Conservation (phyloP, 2,329 filamentous ascomycete species). For the Fusarium sp. region DNA sequence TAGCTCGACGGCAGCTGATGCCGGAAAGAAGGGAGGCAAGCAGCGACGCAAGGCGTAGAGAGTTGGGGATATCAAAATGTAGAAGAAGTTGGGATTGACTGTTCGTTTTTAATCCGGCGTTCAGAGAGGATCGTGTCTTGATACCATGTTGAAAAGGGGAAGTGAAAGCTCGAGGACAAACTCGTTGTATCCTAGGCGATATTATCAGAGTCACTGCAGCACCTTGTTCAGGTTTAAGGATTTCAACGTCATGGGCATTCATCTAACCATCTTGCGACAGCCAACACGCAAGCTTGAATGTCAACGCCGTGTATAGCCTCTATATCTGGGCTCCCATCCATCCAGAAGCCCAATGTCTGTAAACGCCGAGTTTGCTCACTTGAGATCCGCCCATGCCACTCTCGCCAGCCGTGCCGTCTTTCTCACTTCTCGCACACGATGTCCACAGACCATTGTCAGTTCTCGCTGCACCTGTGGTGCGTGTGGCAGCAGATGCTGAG, state of each 20-base stretch:
- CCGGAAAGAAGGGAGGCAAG: conserved; percentile 58
- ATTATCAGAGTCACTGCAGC: neutral
- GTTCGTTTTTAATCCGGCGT: conserved; percentile 32
- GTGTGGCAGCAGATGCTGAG: conserved; percentile 58
- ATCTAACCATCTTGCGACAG: conserved; percentile 12
- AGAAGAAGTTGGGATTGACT: conserved; percentile 9
- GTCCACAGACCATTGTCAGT: conserved; percentile 64
- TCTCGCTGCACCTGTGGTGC: conserved; percentile 59
- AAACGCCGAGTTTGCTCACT: conserved; percentile 35
- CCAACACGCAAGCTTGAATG: conserved; percentile 2
- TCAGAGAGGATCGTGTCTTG: conserved; percentile 27
- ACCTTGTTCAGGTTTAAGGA: conserved; percentile 1
- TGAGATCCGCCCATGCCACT: conserved; percentile 60
- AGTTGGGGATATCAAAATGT: neutral
- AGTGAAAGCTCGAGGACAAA: neutral
- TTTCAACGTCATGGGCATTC: neutral
- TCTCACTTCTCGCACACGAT: conserved; percentile 65
- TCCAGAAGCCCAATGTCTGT: conserved; percentile 1
- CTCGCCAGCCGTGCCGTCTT: conserved; percentile 62
- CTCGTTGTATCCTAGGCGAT: neutral
- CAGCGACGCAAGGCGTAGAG: conserved; percentile 59
- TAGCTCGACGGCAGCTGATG: conserved; percentile 49
- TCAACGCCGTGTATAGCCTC: conserved; percentile 7
- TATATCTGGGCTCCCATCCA: conserved; percentile 13
- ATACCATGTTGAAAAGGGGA: conserved; percentile 10